Evolutionary conservation across 1,284 basidiomycete genomes (phyloP).

Genomic region (Naganishia cerealis): DNA sequence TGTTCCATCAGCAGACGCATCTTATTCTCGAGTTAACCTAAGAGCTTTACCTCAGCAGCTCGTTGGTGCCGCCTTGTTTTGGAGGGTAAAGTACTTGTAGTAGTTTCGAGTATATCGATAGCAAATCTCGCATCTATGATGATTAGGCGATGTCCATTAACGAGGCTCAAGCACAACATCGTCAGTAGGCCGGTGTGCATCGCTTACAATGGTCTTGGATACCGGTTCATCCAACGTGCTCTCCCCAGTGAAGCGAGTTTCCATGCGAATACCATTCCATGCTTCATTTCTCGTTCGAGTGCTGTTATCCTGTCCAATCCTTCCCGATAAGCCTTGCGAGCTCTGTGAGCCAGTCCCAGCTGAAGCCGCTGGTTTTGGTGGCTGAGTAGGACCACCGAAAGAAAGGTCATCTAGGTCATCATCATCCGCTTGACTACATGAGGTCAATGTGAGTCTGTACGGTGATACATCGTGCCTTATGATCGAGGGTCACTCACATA

Average conservation of each 20-base stretch:
- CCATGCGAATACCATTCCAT: constrained; percentile 74
- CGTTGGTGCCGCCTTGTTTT: constrained; percentile 66
- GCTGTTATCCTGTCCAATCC: constrained; percentile 62
- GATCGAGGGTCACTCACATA: constrained; percentile 6
- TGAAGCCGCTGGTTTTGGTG: constrained; percentile 33
- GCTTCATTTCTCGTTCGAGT: constrained; percentile 45
- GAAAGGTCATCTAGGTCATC: constrained; percentile 54
- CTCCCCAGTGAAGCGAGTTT: constrained; percentile 71
- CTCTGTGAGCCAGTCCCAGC: constrained; percentile 46
- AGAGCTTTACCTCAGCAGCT: constrained; percentile 67
- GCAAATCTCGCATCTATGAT: constrained; percentile 72
- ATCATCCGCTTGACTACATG: constrained; percentile 52
- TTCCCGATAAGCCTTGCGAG: constrained; percentile 62
- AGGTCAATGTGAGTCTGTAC: background rate
- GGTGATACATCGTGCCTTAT: background rate
- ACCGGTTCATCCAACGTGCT: constrained; percentile 91
- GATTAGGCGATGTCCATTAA: background rate
- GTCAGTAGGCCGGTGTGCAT: background rate
- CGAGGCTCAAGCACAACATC: background rate
- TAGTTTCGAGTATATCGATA: constrained; percentile 86
- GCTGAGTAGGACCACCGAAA: constrained; percentile 43
- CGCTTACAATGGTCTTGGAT: constrained; percentile 76
- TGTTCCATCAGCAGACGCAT: background rate
- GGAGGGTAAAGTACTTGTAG: constrained; percentile 88
- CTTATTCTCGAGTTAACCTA: background rate